A percentile compares a stretch with the other conserved stretches of the same genome.
Conservation (phyloP, 2,329 filamentous ascomycete species). For the Curvularia sp. region DNA sequence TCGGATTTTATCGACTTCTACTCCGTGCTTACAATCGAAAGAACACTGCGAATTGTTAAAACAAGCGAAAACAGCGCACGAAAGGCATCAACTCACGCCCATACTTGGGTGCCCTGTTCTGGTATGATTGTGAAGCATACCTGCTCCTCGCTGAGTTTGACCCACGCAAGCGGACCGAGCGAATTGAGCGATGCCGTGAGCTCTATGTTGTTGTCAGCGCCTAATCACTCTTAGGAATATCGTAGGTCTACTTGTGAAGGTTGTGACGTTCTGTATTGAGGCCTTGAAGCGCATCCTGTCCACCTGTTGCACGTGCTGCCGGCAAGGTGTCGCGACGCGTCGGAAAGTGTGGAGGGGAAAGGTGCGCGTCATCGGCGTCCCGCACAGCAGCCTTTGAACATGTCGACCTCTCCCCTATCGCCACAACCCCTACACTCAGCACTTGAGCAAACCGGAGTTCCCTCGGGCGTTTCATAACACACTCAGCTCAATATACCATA, state of each 20-base stretch:
- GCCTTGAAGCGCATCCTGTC: conserved; percentile 61
- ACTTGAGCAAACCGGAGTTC: not conserved
- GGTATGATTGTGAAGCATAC: conserved; percentile 96
- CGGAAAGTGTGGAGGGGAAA: conserved; percentile 14
- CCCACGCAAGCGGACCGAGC: conserved; percentile 85
- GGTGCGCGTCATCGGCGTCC: conserved; percentile 14
- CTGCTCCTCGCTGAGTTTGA: conserved; percentile 84
- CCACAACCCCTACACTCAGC: not conserved
- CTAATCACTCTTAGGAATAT: rapidly evolving
- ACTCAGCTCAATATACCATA: not conserved
- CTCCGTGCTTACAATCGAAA: conserved; percentile 53
- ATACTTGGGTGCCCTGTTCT: conserved; percentile 93
- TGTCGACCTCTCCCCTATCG: not conserved
- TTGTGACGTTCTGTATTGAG: conserved; percentile 59
- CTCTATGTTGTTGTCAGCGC: conserved; percentile 53
- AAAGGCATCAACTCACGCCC: conserved; percentile 71
- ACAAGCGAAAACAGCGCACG: conserved; percentile 9
- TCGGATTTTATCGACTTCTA: not conserved
- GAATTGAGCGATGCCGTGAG: conserved; percentile 69
- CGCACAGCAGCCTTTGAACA: not conserved
- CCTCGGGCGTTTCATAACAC: rapidly evolving
- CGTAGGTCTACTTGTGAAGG: conserved; percentile 59
- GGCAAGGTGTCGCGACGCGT: conserved; percentile 31
- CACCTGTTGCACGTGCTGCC: conserved; percentile 19
- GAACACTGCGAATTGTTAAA: conserved; percentile 48